Base-by-base conservation (phyloP, 768 basidiomycete species). In the Mycena alexandri region DNA sequence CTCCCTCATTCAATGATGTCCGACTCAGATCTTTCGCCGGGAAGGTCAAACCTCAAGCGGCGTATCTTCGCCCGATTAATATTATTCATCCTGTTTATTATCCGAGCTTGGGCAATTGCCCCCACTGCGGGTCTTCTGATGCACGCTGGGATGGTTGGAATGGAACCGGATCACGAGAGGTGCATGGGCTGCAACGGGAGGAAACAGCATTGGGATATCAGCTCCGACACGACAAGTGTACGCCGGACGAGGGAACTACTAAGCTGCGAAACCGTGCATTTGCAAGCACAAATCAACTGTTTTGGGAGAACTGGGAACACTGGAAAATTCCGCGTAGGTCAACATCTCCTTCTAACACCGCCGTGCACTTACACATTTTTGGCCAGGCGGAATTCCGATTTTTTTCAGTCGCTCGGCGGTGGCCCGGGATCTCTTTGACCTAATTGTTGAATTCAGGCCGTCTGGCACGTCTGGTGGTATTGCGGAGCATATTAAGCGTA, bases 31-130 rank as follows among this genome's bases (percentile, higher is more conserved):
- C 2, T 29, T n/a, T n/a, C n/a, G 34, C 43, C 14, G 46, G 12
- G 2, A 61, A 51, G 5, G 38, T 72, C 24, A 29, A 53, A 16
- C 67, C 68, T 4, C 48, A 55, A 19, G 43, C 51, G 7, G 61
- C 58, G 1, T 75, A 75, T 60, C 71, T 75, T 16, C 70, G 73
- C 38, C 68, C 73, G 5, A 58, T 75, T 9, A 68, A 63, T 36
- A 58, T 75, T 9, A 57, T 76, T 12, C 75, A 76, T 57, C 75
- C 75, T 0, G 63, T 73, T 42, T 76, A 63, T 57, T 73, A 69
- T 42, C 63, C 69, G 0, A 12, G 16, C 6, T 2, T 61, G 17
- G 46, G 63, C 3, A 22, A 17, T 12, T 75, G 74, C 62, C 63
- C 67, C 25, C 56, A 65, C 11, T 74, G 73, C 63, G 63, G 61